These are phyloP conservation scores for Coemansia furcata DNA, from an alignment of 192 early-diverging fungal species.

Conservation along the genomic window DNA sequence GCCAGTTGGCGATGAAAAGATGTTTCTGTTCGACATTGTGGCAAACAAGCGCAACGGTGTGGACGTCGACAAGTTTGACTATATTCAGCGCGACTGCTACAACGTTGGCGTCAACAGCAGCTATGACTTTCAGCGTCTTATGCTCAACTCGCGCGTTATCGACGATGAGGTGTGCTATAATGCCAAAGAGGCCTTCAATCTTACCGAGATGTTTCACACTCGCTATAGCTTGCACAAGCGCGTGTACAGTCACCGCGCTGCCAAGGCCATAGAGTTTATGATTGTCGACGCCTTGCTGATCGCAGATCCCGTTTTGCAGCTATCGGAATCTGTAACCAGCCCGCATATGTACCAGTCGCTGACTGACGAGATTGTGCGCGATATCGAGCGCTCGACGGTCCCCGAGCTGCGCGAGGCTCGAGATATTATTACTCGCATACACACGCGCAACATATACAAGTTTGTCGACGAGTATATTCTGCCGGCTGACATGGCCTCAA, in stretches of 20 bases:
- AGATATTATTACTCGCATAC: conserved; percentile 69
- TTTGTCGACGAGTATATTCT: conserved; percentile 78
- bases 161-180: conserved; percentile 87
- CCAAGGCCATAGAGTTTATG: conserved; percentile 85
- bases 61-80: conserved; percentile 94
- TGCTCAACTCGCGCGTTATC: conserved; percentile 81
- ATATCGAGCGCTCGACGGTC: conserved; percentile 63
- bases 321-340: conserved; percentile 63
- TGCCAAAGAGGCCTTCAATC: conserved; percentile 85
- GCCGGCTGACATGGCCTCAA: conserved; percentile 48
- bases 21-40: conserved; percentile 94
- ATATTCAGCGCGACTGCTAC: conserved; percentile 75
- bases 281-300: conserved; percentile 80
- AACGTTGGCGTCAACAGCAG: conserved; percentile 61
- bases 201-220: conserved; percentile 84
- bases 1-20: conserved; percentile 47
- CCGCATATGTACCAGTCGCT: conserved; percentile 69
- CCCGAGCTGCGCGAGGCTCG: conserved; percentile 68
- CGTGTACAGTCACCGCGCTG: conserved; percentile 85
- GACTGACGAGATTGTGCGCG: conserved; percentile 78
- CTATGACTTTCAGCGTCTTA: conserved; percentile 64
- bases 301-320: conserved; percentile 69
- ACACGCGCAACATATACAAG: conserved; percentile 80
- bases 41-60: conserved; percentile 92
- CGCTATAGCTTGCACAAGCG: conserved; percentile 76